A percentile compares a stretch with the other conserved stretches of the same genome.
Evolutionary conservation across 371 early-diverging fungal species (phyloP).

Genomic region (Mucor ambiguus): DNA sequence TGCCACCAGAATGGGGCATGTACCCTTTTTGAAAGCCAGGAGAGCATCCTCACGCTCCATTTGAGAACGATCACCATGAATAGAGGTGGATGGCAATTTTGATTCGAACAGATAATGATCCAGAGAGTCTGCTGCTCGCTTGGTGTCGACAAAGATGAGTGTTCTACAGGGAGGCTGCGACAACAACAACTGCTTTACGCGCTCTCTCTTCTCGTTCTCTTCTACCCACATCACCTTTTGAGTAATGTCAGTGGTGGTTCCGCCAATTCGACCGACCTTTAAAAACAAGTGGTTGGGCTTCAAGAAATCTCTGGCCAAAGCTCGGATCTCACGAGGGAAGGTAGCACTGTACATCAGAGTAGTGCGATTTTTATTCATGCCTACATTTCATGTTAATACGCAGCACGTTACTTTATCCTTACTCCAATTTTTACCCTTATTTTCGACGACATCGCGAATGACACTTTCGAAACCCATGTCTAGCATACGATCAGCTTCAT

Average conservation of each 20-base stretch:
- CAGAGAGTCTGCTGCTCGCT: constrained; percentile 75
- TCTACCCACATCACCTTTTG: constrained; percentile 54
- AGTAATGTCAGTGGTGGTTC: constrained; percentile 54
- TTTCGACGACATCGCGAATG: constrained; percentile 92
- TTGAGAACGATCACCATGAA: constrained; percentile 83
- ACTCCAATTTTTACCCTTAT: constrained; percentile 53
- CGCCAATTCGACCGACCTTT: constrained; percentile 58
- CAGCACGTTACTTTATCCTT: neutral
- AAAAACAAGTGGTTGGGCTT: constrained; percentile 61
- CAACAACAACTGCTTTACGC: constrained; percentile 30
- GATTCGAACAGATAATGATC: constrained; percentile 70
- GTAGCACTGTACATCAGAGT: constrained; percentile 99
- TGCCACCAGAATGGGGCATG: constrained; percentile 85
- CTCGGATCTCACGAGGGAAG: constrained; percentile 93
- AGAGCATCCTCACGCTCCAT: constrained; percentile 83
- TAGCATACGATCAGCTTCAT: constrained; percentile 98
- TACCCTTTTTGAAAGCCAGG: constrained; percentile 72
- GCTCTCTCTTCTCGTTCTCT: constrained; percentile 52
- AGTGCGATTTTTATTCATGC: constrained; percentile 75
- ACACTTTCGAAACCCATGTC: constrained; percentile 99
- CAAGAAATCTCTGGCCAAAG: constrained; percentile 90
- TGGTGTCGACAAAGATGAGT: constrained; percentile 84
- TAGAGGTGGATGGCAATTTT: constrained; percentile 69
- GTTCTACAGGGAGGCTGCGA: constrained; percentile 59
- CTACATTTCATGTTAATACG: constrained; percentile 10